phyloP scores from a whole-genome alignment of 2,329 filamentous ascomycete genomes.

The Chalaropsis thielavioides region DNA sequence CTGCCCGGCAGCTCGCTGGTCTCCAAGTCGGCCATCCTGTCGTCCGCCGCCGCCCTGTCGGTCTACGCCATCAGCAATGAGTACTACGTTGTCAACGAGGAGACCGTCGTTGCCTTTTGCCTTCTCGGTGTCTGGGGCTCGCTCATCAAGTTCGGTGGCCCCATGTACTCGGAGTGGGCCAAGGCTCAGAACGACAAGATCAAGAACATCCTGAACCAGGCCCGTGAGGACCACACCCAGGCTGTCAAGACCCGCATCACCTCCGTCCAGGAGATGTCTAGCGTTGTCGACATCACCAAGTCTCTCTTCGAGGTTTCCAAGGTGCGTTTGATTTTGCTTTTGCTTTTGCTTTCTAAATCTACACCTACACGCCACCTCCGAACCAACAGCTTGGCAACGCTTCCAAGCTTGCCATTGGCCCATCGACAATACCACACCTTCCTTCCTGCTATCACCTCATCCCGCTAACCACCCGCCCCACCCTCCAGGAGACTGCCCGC shows the following conservation, averaged over 20 bases:
- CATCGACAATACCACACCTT: background rate
- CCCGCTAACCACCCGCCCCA: background rate
- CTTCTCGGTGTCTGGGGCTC: conserved; percentile 85
- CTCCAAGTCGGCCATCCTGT: conserved; percentile 95
- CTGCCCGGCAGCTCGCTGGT: conserved; percentile 83
- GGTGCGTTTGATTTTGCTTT: conserved; percentile 47
- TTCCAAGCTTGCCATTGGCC: background rate
- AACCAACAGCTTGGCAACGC: background rate
- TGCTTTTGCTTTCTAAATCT: background rate
- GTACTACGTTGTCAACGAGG: conserved; percentile 99
- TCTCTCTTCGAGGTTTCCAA: conserved; percentile 94
- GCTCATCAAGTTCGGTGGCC: conserved; percentile 85
- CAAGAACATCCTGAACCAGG: conserved; percentile 86
- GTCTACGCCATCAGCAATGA: conserved; percentile 97
- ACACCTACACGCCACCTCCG: background rate
- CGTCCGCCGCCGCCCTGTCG: conserved; percentile 75
- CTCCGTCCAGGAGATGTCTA: conserved; percentile 84
- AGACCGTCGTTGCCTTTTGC: conserved; percentile 86
- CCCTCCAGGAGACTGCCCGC: conserved; percentile 73
- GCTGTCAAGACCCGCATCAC: conserved; percentile 90
- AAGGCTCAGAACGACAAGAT: conserved; percentile 80
- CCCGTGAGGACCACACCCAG: conserved; percentile 84
- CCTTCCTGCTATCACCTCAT: background rate
- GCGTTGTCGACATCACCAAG: conserved; percentile 95
- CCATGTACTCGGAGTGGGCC: conserved; percentile 85